phyloP scores from a whole-genome alignment of 306 rosid genomes.

The Neltuma alba region DNA sequence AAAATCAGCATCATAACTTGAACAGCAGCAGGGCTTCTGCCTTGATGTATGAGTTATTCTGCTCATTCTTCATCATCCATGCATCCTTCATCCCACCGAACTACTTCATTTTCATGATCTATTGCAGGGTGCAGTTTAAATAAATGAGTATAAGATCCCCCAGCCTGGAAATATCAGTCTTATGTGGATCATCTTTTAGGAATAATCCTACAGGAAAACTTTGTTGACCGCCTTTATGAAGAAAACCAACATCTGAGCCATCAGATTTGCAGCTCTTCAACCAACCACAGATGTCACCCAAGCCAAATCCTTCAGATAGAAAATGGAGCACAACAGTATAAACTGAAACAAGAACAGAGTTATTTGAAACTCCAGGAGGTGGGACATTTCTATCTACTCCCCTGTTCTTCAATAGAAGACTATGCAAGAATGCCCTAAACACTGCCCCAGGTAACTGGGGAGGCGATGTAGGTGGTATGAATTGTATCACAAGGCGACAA shows the following conservation, averaged over 20 bases:
- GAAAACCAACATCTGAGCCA: constrained; percentile 79
- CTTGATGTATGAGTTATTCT: constrained; percentile 80
- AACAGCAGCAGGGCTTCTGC: constrained; percentile 95
- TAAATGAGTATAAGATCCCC: constrained; percentile 86
- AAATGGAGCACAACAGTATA: constrained; percentile 89
- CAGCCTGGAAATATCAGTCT: constrained; percentile 82
- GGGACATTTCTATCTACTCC: constrained; percentile 82
- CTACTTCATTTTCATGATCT: constrained; percentile 71
- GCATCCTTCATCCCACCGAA: constrained; percentile 94
- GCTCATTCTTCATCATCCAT: constrained; percentile 83
- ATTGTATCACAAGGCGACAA: constrained; percentile 88
- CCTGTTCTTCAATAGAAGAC: constrained; percentile 79
- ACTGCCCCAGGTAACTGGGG: constrained; percentile 94
- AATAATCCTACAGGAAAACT: constrained; percentile 76
- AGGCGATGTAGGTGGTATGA: constrained; percentile 82
- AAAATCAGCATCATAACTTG: constrained; percentile 73
- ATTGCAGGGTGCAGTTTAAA: constrained; percentile 59
- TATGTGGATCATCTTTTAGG: constrained; percentile 71
- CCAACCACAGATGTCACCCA: constrained; percentile 77
- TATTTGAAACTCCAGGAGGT: constrained; percentile 89
- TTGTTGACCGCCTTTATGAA: constrained; percentile 93
- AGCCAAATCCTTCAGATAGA: constrained; percentile 92
- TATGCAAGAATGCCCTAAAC: constrained; percentile 81
- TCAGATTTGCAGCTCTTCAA: constrained; percentile 64
- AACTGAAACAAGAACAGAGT: constrained; percentile 85